Conservation (phyloP, 1,284 basidiomycete species). For the Ceratobasidium sp. region DNA sequence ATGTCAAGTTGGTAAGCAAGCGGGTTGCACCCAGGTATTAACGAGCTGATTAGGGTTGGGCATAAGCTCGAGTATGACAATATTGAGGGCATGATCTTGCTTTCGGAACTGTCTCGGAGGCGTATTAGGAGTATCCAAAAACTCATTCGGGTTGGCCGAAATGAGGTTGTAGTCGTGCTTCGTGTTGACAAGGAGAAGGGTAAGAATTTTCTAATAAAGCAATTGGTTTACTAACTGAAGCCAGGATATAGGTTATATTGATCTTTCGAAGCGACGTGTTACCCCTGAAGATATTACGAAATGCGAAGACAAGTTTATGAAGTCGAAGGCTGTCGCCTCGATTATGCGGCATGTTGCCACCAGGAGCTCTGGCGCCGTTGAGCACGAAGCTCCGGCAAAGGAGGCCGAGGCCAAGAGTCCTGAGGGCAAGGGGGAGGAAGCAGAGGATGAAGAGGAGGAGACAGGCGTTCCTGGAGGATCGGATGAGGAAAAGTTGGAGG, state of each 20-base stretch:
- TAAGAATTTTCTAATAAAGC: constrained; percentile 55
- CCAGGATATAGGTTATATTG: constrained; percentile 85
- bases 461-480: constrained; percentile 57
- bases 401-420: constrained; percentile 52
- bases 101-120: constrained; percentile 95
- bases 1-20: constrained; percentile 92
- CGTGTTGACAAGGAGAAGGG: constrained; percentile 99
- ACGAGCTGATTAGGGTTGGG: constrained; percentile 40
- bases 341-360: constrained; percentile 96
- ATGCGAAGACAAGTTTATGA: constrained; percentile 99
- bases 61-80: constrained; percentile 98
- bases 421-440: constrained; percentile 51
- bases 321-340: constrained; percentile 93
- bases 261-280: constrained; percentile 98
- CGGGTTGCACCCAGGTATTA: neutral
- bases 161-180: constrained; percentile 98
- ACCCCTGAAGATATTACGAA: constrained; percentile 98
- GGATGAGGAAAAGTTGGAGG: constrained; percentile 81
- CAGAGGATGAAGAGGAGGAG: constrained; percentile 58
- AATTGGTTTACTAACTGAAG: constrained; percentile 20
- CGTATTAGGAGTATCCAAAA: constrained; percentile 99
- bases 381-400: constrained; percentile 48
- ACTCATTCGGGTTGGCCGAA: constrained; percentile 95
- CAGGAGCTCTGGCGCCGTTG: constrained; percentile 67
- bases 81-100: constrained; percentile 98